A percentile compares a stretch with the other conserved stretches of the same genome.
Evolutionary conservation across 768 basidiomycete genomes (phyloP).

Genomic region (Cubamyces sp.): DNA sequence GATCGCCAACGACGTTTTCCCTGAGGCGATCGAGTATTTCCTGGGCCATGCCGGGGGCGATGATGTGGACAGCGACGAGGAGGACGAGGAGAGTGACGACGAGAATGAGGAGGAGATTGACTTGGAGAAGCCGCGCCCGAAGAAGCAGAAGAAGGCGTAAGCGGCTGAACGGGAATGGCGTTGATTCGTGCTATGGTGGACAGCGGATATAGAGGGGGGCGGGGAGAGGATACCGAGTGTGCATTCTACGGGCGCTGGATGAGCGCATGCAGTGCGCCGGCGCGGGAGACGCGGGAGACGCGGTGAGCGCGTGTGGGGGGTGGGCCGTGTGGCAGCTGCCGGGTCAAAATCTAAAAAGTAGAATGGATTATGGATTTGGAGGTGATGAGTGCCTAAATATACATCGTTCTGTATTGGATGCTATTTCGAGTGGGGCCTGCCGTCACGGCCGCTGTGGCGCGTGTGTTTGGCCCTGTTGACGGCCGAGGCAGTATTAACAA

Average conservation of each 20-base stretch:
- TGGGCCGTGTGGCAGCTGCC: background rate
- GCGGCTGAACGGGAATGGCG: constrained; percentile 3
- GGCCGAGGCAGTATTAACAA: background rate
- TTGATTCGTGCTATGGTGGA: background rate
- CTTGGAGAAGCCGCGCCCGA: constrained; percentile 78
- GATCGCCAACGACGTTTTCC: constrained; percentile 80
- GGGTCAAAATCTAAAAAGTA: constrained; percentile 1
- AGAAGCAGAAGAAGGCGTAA: constrained; percentile 69
- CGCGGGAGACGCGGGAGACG: background rate
- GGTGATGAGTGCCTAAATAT: constrained; percentile 16
- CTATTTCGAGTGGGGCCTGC: constrained; percentile 19
- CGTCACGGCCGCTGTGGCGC: constrained; percentile 15
- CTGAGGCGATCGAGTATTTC: constrained; percentile 83
- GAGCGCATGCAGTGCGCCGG: constrained; percentile 11
- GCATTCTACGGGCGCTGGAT: constrained; percentile 5
- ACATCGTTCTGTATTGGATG: constrained; percentile 19
- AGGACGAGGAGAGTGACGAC: constrained; percentile 68
- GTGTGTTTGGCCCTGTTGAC: constrained; percentile 23
- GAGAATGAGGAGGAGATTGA: constrained; percentile 88
- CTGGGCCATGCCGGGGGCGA: constrained; percentile 64
- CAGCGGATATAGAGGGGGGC: background rate
- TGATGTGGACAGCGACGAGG: constrained; percentile 67
- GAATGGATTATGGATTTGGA: constrained; percentile 16
- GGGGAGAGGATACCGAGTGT: constrained; percentile 5
- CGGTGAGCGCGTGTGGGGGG: background rate